Evolutionary conservation across 78 protist species (phyloP).

Genomic region (Speleostelium caveatum): DNA sequence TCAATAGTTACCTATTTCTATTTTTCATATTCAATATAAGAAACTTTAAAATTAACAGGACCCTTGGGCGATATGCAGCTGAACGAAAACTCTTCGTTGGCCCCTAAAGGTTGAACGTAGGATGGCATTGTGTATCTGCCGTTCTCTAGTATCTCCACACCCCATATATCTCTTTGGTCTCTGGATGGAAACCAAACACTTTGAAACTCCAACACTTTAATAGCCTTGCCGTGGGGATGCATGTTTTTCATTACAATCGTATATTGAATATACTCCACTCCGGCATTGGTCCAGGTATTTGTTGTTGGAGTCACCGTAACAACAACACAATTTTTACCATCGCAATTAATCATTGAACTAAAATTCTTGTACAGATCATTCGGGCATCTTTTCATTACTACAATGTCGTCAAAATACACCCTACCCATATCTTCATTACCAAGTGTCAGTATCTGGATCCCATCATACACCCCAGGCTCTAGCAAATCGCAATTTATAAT

Average conservation of each 20-base stretch:
- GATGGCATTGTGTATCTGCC: conserved; percentile 17
- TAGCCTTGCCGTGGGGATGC: background rate
- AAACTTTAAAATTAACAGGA: conserved; percentile 43
- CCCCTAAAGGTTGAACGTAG: background rate
- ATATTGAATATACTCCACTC: conserved; percentile 32
- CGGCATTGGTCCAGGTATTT: conserved; percentile 12
- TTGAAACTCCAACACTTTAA: conserved; percentile 20
- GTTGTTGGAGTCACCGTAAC: background rate
- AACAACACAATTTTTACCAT: conserved; percentile 3
- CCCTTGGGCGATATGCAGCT: conserved; percentile 35
- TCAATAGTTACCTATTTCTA: no score
- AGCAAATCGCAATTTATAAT: background rate
- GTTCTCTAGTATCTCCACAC: background rate
- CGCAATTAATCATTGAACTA: background rate
- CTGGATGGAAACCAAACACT: conserved; percentile 20
- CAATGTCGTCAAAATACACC: conserved; percentile 48
- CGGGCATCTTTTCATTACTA: conserved; percentile 26
- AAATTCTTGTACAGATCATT: conserved; percentile 1
- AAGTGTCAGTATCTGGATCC: conserved; percentile 21
- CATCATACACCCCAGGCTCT: conserved; percentile 61
- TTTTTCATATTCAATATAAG: conserved; percentile 49
- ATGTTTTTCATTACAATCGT: conserved; percentile 28
- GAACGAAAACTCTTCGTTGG: conserved; percentile 22
- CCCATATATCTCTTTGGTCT: conserved; percentile 39
- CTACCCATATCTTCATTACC: conserved; percentile 9